phyloP scores from a whole-genome alignment of 768 basidiomycete genomes.

The Cystofilobasidium ferigula region DNA sequence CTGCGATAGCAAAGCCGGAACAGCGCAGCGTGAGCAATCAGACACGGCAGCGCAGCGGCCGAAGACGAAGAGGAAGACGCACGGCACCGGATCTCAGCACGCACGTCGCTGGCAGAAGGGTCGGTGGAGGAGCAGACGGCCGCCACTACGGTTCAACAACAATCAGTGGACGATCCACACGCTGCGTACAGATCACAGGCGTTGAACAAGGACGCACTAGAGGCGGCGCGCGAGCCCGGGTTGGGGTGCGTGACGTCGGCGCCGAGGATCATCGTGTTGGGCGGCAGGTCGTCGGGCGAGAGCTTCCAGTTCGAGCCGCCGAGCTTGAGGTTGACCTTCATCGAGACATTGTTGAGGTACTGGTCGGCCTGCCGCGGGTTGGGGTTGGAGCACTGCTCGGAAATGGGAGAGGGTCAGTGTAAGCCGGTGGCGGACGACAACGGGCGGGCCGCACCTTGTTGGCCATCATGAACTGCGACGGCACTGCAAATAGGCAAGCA shows the following conservation, averaged over 20 bases:
- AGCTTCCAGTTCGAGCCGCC: slow-evolving; percentile 8
- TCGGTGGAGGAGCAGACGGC: background rate
- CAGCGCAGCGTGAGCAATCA: too few relatives aligned
- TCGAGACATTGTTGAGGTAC: background rate
- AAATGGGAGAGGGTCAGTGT: too few relatives aligned
- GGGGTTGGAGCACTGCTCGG: too few relatives aligned
- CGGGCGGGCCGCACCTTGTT: too few relatives aligned
- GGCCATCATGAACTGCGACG: slow-evolving; percentile 3
- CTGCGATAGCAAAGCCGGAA: too few relatives aligned
- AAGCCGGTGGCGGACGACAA: too few relatives aligned
- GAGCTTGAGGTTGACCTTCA: slow-evolving; percentile 13
- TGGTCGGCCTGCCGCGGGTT: background rate
- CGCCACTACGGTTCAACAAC: too few relatives aligned
- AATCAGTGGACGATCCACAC: too few relatives aligned
- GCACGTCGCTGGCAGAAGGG: background rate
- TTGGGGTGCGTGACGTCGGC: background rate
- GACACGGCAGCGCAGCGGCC: too few relatives aligned
- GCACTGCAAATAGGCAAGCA: background rate
- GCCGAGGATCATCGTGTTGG: background rate
- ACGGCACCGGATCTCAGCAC: background rate
- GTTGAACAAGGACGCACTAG: too few relatives aligned
- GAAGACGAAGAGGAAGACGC: too few relatives aligned
- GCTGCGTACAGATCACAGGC: too few relatives aligned
- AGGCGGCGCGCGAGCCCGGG: background rate
- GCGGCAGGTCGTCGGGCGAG: background rate